Conservation (phyloP, 257 asterid genomes). For the Rauvolfia tetraphylla region DNA sequence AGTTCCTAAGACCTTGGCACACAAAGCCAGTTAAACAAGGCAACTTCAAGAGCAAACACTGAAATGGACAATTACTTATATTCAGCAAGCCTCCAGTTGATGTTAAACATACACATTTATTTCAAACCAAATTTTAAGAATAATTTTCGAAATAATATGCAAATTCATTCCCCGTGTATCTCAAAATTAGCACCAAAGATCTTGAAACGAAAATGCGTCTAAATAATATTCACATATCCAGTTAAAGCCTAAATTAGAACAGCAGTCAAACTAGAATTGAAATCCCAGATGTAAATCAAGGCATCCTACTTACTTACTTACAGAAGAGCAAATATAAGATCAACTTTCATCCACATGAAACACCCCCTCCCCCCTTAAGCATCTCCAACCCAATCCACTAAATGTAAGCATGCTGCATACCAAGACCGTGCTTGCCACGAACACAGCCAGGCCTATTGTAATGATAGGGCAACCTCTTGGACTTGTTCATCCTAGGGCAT, state of each 20-base stretch:
- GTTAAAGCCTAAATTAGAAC: neutral
- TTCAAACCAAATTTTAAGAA: neutral
- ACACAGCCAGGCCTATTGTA: constrained; percentile 56
- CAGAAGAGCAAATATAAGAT: constrained; percentile 10
- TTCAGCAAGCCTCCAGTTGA: too few species aligned
- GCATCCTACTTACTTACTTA: constrained; percentile 19
- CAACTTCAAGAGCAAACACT: neutral
- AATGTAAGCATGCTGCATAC: constrained; percentile 32
- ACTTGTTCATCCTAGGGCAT: constrained; percentile 36
- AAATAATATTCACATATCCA: constrained; percentile 10
- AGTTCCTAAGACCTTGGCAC: too few species aligned
- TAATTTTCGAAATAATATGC: neutral
- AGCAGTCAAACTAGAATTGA: neutral
- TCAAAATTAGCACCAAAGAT: neutral
- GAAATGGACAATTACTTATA: neutral
- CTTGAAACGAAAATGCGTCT: constrained; percentile 16
- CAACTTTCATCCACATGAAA: neutral
- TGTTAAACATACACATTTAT: neutral
- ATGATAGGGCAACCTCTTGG: constrained; percentile 49
- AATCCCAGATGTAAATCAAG: constrained; percentile 2
- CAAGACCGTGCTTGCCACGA: constrained; percentile 52
- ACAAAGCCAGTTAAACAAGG: neutral
- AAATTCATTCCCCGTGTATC: neutral
- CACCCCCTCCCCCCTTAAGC: neutral
- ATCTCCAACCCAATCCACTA: neutral